Base-by-base conservation (phyloP, 371 early-diverging fungal genomes). In the Catenaria anguillulae region DNA sequence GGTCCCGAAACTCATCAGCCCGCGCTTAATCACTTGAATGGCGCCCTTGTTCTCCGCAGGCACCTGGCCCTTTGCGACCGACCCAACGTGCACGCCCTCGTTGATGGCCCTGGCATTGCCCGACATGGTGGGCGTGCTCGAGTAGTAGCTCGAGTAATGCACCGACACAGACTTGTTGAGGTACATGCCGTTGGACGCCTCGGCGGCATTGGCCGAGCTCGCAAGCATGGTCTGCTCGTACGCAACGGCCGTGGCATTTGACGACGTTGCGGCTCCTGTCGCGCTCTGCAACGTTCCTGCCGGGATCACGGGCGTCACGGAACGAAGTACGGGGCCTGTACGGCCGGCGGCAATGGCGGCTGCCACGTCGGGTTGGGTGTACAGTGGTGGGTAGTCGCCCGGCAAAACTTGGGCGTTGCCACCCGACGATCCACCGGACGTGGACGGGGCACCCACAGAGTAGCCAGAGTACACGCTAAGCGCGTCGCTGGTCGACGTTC, bases 71-170 rank as follows among this genome's bases (percentile, higher is more conserved):
- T 10, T 1, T 17, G 52, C 6, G 15, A 50, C 52, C 3, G 12
- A 2, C 33, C 13, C 52, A 17, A 43, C 21, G 45, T 43, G 45
- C 2, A 43, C 17, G 21, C 29, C 26, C 52, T 31, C 52, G 29
- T 8, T 5, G 15, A 5, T 50, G 29, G 52, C 52, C 29, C 52
- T 26, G 19, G 36, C 12, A 17, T 33, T 8, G 10, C 13, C 36
- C 40, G 58, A 58, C 36, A 58, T 58, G 43, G 58, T 58, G 21
- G 58, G 58, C 40, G 58, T 58, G 19, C 35, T 12, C 5, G 58
- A 58, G 21, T 58, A 58, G 21, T 58, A 58, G 15, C 15, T 15
- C 40, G 58, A 58, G 36, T 40, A 40, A 19, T 58, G 58, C 58
- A 58, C 17, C 36, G 58, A 58, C 1, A 58, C 36, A 2, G 58